phyloP scores from a whole-genome alignment of 1,284 basidiomycete species.

The Moesziomyces sp. region DNA sequence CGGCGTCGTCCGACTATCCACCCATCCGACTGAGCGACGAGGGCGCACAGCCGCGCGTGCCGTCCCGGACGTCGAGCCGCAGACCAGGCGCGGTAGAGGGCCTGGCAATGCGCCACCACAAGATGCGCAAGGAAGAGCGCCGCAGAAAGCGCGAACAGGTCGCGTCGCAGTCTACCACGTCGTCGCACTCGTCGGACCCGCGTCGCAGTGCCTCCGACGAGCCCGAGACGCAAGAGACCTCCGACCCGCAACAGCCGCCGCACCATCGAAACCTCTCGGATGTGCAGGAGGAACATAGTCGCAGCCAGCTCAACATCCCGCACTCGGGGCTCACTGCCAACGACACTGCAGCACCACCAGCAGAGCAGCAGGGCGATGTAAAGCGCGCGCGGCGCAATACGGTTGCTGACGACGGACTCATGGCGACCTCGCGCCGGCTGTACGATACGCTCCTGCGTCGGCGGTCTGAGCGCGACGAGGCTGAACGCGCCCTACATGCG shows the following conservation, averaged over 20 bases:
- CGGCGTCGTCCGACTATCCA: constrained; percentile 20
- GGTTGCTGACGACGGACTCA: constrained; percentile 14
- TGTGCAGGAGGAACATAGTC: constrained; percentile 27
- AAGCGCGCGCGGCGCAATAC: constrained; percentile 17
- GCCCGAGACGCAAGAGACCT: neutral
- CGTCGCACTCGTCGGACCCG: constrained; percentile 10
- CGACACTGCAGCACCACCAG: neutral
- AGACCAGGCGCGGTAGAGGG: constrained; percentile 43
- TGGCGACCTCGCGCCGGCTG: constrained; percentile 29
- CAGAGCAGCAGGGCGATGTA: neutral
- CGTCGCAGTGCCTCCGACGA: neutral
- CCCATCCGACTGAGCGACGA: constrained; percentile 40
- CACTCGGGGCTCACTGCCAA: neutral
- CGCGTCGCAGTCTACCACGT: constrained; percentile 23
- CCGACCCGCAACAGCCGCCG: constrained; percentile 7
- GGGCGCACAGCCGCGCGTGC: constrained; percentile 4
- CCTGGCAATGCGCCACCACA: constrained; percentile 43
- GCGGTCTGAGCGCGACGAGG: constrained; percentile 12
- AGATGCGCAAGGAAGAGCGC: constrained; percentile 26
- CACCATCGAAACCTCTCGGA: constrained; percentile 35
- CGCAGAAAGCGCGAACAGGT: constrained; percentile 18
- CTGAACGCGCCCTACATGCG: neutral
- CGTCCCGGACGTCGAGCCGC: constrained; percentile 14
- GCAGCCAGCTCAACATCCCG: constrained; percentile 7
- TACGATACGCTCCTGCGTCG: constrained; percentile 30